Base-by-base conservation (phyloP, 495 filamentous ascomycete genomes). In the Cetradonia linearis region DNA sequence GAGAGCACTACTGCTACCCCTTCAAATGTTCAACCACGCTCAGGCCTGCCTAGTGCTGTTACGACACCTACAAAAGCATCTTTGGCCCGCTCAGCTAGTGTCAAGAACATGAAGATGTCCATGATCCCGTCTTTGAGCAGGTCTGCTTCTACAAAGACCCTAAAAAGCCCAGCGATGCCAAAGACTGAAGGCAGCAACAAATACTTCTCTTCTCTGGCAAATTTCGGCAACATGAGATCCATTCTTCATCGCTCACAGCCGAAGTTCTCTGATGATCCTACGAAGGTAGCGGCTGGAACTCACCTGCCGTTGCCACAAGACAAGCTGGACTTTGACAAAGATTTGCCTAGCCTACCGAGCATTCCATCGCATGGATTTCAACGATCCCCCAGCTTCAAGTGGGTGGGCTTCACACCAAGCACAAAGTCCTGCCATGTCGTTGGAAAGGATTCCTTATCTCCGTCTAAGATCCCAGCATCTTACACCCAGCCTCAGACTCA, bases 51-150 rank as follows among this genome's bases (percentile, higher is more conserved):
- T 55, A 75, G 71, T 60, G 81, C 80, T 18, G 70, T 91, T 49
- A 81, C 84, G 72, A 92, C 88, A 2, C 91, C 89, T 0, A 94
- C 89, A 36, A 87, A 86, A 66, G 76, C 89, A n/a, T 90, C 88
- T 0, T 67, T 87, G 46, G 82, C 85, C 27, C 86, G 89, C 25
- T 70, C 77, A 40, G 68, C 72, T 56, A 88, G 78, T 65, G 68
- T 79, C 53, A 91, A 86, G 72, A 69, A 76, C 14, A 65, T 71
- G 25, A 82, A 77, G 56, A 78, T 73, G 10, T 74, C 74, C 4
- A 74, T 78, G 74, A 77, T 85, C 34, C 81, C 83, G 13, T 80
- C 78, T 0, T 58, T 82, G 46, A 70, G 72, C 6, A 69, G 72
- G 18, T 80, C 81, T n/a, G 71, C 76, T 5, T 70, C 69, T 42